These are phyloP conservation scores for Colletotrichum lentis DNA, from an alignment of 2,329 filamentous ascomycete genomes.

Conservation along the genomic window DNA sequence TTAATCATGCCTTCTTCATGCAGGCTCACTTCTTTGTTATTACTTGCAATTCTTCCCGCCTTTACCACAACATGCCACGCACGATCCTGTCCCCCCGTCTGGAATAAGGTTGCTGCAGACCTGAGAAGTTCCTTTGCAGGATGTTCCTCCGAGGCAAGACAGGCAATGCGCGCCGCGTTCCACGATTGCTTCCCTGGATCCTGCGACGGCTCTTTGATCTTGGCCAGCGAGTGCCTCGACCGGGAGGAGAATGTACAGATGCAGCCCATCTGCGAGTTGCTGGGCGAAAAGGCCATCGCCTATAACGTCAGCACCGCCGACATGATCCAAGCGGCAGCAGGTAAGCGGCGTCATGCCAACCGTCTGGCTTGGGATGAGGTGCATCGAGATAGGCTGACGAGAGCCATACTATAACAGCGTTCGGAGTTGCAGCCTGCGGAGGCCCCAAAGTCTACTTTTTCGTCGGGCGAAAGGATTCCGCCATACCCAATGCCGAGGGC, in stretches of 20 bases:
- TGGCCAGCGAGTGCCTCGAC: slow-evolving; percentile 27
- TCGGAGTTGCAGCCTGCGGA: slow-evolving; percentile 22
- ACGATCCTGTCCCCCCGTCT: slow-evolving; percentile 7
- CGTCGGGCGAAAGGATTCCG: slow-evolving; percentile 17
- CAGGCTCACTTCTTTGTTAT: not conserved
- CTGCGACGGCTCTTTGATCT: slow-evolving; percentile 24
- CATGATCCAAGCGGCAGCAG: slow-evolving; percentile 27
- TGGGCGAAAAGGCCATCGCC: slow-evolving; percentile 19
- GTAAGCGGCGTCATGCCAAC: not conserved
- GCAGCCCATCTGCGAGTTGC: slow-evolving; percentile 20
- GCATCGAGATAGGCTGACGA: not conserved
- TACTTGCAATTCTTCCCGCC: not conserved
- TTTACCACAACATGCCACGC: not conserved
- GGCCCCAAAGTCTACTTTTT: slow-evolving; percentile 7
- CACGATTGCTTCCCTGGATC: slow-evolving; percentile 24
- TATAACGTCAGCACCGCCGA: slow-evolving; percentile 26
- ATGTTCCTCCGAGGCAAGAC: slow-evolving; percentile 5
- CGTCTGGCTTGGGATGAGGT: fast-evolving
- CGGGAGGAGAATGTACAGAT: slow-evolving; percentile 24
- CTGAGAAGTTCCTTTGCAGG: slow-evolving; percentile 15
- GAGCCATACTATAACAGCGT: slow-evolving; percentile 9
- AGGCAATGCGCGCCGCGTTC: slow-evolving; percentile 24
- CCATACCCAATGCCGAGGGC: slow-evolving; percentile 1
- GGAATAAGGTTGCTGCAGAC: slow-evolving; percentile 22
- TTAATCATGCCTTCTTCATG: not conserved